phyloP scores from a whole-genome alignment of 2,329 filamentous ascomycete genomes.

The Ophiostoma montium region DNA sequence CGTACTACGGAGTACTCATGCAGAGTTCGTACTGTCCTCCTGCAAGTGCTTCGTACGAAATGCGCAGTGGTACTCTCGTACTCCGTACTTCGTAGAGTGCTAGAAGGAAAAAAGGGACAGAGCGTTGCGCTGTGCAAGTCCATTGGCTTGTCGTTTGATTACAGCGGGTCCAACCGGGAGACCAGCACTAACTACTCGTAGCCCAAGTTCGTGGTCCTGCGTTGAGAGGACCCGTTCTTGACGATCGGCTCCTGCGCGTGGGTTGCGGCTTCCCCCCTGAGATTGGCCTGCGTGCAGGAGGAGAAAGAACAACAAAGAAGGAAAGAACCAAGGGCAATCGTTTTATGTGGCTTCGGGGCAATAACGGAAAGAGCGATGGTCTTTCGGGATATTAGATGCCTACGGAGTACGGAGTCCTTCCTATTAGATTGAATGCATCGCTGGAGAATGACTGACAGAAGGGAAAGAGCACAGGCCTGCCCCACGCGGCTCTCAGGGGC shows the following conservation, averaged over 20 bases:
- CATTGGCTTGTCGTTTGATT: neutral
- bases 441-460: neutral
- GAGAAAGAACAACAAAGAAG: neutral
- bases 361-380: neutral
- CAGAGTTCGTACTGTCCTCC: neutral
- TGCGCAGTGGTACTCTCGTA: neutral
- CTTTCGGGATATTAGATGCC: neutral
- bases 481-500: neutral
- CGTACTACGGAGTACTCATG: no score
- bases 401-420: neutral
- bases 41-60: neutral
- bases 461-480: neutral
- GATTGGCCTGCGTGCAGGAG: neutral
- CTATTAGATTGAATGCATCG: neutral
- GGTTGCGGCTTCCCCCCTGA: neutral
- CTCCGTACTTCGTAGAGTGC: no score
- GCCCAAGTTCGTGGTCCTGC: neutral
- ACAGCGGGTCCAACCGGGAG: slow-evolving; percentile 8
- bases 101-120: neutral
- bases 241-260: neutral
- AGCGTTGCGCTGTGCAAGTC: neutral
- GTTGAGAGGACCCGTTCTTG: no score
- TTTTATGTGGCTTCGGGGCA: no score
- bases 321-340: neutral
- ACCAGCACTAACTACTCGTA: neutral